Evolutionary conservation across 768 basidiomycete genomes (phyloP), one percentile per base, ranked within the genome.

Genomic region (Boletus edulis): DNA sequence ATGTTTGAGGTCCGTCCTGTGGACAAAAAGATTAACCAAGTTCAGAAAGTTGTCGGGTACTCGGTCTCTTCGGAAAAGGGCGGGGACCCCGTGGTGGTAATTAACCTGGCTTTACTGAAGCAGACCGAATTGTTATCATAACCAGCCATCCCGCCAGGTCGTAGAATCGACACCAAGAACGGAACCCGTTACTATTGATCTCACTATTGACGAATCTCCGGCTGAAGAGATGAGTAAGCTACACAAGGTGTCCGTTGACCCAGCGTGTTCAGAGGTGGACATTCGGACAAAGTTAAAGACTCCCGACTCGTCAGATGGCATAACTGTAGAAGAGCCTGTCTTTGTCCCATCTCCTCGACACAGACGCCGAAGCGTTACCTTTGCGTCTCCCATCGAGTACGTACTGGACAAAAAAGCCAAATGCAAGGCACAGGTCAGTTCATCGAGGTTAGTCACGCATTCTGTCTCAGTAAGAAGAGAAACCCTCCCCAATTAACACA

Each of bases 171-270:
- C 60, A 24, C 63, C 64, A 34, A 52, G 48, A 59, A 57, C 51
- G 20, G 59, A 74, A 41, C 55, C 57, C 20, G 60, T 70, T 9
- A 77, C 73, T 41, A 75, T 81, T 53, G 81, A 83, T 63, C 69
- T 81, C 51, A 80, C 77, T n/a, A 56, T 63, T 18, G 72, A 75
- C 41, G 53, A 52, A 4, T 56, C 68, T 27, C 72, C 71, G 11
- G 54, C 46, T 29, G 62, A 45, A 41, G 55, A 44, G 44, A 49
- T 49, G 18, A 41, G 11, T n/a, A 24, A 17, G 13, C 6, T 13
- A 18, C 49, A 45, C 31, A 40, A 52, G 46, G 14, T 31, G 9
- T 37, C 48, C 14, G 11, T 24, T n/a, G 22, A 32, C 17, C 18
- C 27, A 39, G 8, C 39, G 22, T 20, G 14, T 47, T 32, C 54